Evolutionary conservation across 805 yeast species (phyloP), one percentile per base, ranked within the genome.

Genomic region (Ogataea minuta): DNA sequence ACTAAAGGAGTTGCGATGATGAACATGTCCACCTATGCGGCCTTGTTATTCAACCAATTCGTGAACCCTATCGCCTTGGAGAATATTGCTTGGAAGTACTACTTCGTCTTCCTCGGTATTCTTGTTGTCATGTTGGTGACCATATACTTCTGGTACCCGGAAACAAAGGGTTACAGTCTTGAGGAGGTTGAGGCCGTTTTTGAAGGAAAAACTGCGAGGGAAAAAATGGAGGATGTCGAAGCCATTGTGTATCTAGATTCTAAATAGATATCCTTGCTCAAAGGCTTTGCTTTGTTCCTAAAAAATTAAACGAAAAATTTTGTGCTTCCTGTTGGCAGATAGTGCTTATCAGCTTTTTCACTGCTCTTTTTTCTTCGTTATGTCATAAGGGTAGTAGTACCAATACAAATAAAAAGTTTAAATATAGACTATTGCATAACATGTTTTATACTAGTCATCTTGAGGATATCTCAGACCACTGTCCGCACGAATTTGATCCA

Each of bases 131-230:
- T 27, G 23, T 19, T 20, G 1, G 24, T 16, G 6, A 23, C 29
- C n/a, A 41, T 75, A 38, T 78, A 59, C 29, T 37, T 41, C 38
- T 55, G 29, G 45, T 77, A 79, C 36, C 74, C 76, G 44, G 86
- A 80, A 60, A 81, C 86, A n/a, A 77, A 72, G 62, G 78, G 77
- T 14, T 72, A 74, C 58, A 65, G 74, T 12, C 71, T 72, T 54
- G 80, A 77, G 48, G 80, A 78, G 50, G 74, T 79, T 42, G 81
- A 79, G 56, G 78, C 79, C 53, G 77, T 82, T 40, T 77, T 63
- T n/a, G 21, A 19, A 19, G 21, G 21, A 6, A 19, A 19, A 19
- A 19, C 21, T 19, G 21, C 21, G 8, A 8, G 8, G 21, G 21
- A 5, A 19, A 19, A 6, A 6, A 19, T 19, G 21, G 21, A 19